phyloP scores from a whole-genome alignment of 2,329 filamentous ascomycete species.

The Lasiodiplodia gonubiensis region DNA sequence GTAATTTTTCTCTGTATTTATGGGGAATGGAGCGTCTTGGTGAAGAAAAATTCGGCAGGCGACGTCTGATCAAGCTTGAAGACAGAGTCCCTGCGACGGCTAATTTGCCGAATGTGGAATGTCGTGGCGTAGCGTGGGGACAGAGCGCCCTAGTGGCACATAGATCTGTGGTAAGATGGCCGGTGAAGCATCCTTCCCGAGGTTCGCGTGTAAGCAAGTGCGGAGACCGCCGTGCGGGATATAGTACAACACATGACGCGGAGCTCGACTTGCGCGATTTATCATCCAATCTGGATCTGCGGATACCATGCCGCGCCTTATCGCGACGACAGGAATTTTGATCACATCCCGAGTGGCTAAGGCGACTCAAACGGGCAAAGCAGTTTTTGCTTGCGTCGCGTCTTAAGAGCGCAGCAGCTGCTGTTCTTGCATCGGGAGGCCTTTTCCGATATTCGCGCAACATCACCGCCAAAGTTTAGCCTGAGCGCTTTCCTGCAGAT shows the following conservation, averaged over 20 bases:
- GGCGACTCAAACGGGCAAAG: background rate
- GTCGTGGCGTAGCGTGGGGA: background rate
- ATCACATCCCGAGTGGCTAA: background rate
- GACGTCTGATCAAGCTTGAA: background rate
- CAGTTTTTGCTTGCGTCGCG: background rate
- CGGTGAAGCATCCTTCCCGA: background rate
- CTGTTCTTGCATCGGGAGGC: background rate
- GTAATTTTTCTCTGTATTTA: too few relatives aligned
- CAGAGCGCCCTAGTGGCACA: background rate
- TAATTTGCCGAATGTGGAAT: background rate
- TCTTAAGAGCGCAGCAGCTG: background rate
- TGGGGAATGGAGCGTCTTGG: too few relatives aligned
- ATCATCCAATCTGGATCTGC: conserved; percentile 14
- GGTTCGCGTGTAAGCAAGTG: background rate
- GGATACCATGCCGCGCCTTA: background rate
- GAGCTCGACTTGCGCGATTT: conserved; percentile 3
- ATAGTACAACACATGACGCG: conserved; percentile 1
- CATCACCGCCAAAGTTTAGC: background rate
- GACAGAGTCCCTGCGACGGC: background rate
- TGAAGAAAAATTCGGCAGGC: background rate
- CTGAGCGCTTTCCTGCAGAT: background rate
- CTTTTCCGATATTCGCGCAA: background rate
- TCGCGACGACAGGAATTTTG: background rate
- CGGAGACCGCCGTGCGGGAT: background rate
- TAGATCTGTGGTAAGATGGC: background rate